Percentiles rank a stretch among this genome's conserved stretches.
phyloP scores from a whole-genome alignment of 352 stramenopile species.

The Pythium pyrilobum region DNA sequence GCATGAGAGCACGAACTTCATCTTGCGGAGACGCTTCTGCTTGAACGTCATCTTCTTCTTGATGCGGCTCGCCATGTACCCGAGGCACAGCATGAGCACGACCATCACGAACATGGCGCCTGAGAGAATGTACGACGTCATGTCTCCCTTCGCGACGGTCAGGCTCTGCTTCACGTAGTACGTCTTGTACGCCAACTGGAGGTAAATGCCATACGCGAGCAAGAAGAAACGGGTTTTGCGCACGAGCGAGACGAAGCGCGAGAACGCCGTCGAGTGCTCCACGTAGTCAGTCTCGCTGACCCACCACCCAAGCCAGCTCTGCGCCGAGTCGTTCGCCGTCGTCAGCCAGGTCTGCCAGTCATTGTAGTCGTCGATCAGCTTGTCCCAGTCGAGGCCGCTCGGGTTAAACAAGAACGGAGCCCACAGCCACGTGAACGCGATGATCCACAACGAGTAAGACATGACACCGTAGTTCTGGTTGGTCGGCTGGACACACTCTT shows the following conservation, averaged over 20 bases:
- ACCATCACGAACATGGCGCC: conserved; percentile 23
- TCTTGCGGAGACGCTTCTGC: conserved; percentile 31
- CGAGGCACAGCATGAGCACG: conserved; percentile 24
- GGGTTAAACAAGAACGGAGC: conserved; percentile 93
- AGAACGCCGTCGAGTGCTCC: conserved; percentile 62
- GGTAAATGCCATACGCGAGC: conserved; percentile 66
- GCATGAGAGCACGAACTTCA: conserved; percentile 30
- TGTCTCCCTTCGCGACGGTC: conserved; percentile 9
- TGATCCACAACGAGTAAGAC: conserved; percentile 95
- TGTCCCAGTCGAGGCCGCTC: conserved; percentile 96
- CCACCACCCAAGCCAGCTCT: conserved; percentile 86
- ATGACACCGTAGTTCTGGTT: conserved; percentile 96
- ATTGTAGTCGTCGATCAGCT: conserved; percentile 92
- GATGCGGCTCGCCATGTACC: conserved; percentile 24
- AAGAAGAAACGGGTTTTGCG: conserved; percentile 75
- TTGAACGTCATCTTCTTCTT: conserved; percentile 38
- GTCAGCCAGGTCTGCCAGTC: conserved; percentile 93
- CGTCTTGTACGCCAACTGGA: conserved; percentile 54
- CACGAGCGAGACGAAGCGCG: conserved; percentile 58
- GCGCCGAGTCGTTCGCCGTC: conserved; percentile 73
- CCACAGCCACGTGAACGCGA: conserved; percentile 85
- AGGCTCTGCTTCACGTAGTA: conserved; percentile 18
- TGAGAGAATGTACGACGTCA: conserved; percentile 15
- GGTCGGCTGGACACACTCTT: conserved; percentile 88
- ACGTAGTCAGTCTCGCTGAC: conserved; percentile 72